Evolutionary conservation across 192 early-diverging fungal species (phyloP).

Genomic region (Coemansia sp.): DNA sequence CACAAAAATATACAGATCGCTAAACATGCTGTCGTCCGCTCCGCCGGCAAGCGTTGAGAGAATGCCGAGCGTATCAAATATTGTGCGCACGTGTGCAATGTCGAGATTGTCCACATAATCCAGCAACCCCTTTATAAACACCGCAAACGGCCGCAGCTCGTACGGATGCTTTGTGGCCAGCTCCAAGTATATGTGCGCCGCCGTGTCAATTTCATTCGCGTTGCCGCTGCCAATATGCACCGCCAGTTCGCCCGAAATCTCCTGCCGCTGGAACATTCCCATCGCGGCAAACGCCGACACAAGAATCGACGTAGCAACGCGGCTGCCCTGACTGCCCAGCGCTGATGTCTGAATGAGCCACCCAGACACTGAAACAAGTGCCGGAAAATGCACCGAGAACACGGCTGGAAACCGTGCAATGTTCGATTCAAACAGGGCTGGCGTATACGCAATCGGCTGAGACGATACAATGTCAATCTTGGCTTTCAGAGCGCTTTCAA

Average conservation of each 20-base stretch:
- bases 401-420: constrained; percentile 27
- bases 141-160: constrained; percentile 60
- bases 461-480: constrained; percentile 28
- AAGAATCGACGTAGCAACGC: constrained; percentile 24
- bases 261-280: constrained; percentile 72
- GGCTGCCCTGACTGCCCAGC: constrained; percentile 51
- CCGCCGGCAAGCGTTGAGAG: constrained; percentile 50
- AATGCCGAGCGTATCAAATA: constrained; percentile 65
- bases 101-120: constrained; percentile 71
- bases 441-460: constrained; percentile 25
- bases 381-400: constrained; percentile 37
- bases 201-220: constrained; percentile 62
- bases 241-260: constrained; percentile 73
- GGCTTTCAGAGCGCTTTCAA: constrained; percentile 22
- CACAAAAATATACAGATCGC: constrained; percentile 71
- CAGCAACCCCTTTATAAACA: constrained; percentile 70
- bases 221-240: constrained; percentile 76
- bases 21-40: constrained; percentile 56
- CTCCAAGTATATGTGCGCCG: constrained; percentile 56
- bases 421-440: constrained; percentile 11
- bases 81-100: constrained; percentile 61
- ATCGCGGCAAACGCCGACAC: constrained; percentile 40
- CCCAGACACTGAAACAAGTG: constrained; percentile 61
- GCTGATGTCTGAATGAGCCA: constrained; percentile 54
- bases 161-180: constrained; percentile 55